Base-by-base conservation (phyloP, 163 green algal genomes). In the Prototheca wickerhamii region DNA sequence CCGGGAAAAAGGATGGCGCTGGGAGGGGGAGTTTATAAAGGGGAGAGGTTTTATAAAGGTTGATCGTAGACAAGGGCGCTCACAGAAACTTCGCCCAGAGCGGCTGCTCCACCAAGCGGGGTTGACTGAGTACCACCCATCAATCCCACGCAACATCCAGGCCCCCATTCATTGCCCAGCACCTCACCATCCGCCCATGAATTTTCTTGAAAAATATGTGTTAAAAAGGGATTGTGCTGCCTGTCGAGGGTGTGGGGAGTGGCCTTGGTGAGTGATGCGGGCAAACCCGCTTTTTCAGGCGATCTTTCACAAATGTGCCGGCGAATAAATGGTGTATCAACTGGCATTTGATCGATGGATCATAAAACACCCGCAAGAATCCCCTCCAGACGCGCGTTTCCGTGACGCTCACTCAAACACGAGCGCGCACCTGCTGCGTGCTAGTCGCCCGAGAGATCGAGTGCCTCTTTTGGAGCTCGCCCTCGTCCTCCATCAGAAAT, bases 1-100 rank as follows among this genome's bases (percentile, higher is more conserved):
- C 97, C 82, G 0, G 91, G 91, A 44, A 97, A 91, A 28, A 97
- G 72, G 44, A 97, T 95, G n/a, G 87, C 90, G 63, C 83, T 93
- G 76, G 65, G 28, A 35, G 18, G 65, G 20, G 32, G 0, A 29
- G 25, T n/a, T 6, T 15, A 42, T 60, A 6, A 23, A 37, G 18
- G 34, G 42, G 33, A 26, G 53, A 23, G 64, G 52, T 12, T 37
- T 43, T 26, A 60, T 26, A 61, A 7, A 56, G 34, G 25, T n/a
- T 28, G 3, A 58, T 43, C 21, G 6, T 29, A 35, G 26, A 25
- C 25, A 50, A 26, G 2, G 4, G 8, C 17, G 64, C 21, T 29
- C 37, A n/a, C 25, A 26, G 37, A 49, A 31, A 34, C n/a, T n/a
- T n/a, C n/a, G n/a, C n/a, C n/a, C n/a, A n/a, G n/a, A n/a, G n/a